Percentiles rank a stretch among this genome's conserved stretches.
These are phyloP conservation scores for Mortierella alpina DNA, from an alignment of 192 early-diverging fungal species.

Conservation along the genomic window DNA sequence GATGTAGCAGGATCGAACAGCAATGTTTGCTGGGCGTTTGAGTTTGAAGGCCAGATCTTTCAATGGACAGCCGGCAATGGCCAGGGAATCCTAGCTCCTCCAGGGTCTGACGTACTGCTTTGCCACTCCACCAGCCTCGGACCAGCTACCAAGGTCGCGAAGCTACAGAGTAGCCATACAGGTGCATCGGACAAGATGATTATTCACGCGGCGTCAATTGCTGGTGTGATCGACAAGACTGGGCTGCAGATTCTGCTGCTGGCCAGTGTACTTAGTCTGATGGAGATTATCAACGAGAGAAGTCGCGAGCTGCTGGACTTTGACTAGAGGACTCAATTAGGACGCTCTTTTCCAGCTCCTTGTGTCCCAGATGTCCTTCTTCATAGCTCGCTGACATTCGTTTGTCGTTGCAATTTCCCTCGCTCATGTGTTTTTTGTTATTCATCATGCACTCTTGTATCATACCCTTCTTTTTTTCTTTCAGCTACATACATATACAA, in stretches of 20 bases:
- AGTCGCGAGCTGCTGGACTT: slow-evolving; percentile 46
- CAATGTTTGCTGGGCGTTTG: slow-evolving; percentile 42
- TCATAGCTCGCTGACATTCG: neutral
- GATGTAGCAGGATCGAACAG: neutral
- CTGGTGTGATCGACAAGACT: slow-evolving; percentile 38
- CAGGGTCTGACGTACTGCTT: slow-evolving; percentile 39
- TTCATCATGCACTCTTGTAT: neutral
- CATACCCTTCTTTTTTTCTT: too few relatives aligned
- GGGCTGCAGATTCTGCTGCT: slow-evolving; percentile 41
- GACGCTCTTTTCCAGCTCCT: neutral
- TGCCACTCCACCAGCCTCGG: slow-evolving; percentile 41
- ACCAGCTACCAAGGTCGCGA: slow-evolving; percentile 36
- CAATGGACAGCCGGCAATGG: slow-evolving; percentile 44
- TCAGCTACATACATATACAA: too few relatives aligned
- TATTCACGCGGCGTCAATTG: slow-evolving; percentile 15
- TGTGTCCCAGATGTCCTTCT: neutral
- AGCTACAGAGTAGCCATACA: slow-evolving; percentile 45
- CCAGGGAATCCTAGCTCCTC: slow-evolving; percentile 37
- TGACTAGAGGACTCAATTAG: slow-evolving; percentile 4
- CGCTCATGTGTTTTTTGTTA: neutral
- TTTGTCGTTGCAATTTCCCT: too few relatives aligned
- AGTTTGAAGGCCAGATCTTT: slow-evolving; percentile 47
- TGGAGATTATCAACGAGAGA: slow-evolving; percentile 49
- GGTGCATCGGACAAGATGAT: slow-evolving; percentile 40
- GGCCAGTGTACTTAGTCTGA: slow-evolving; percentile 36